Evolutionary conservation across 2,329 filamentous ascomycete species (phyloP).

Genomic region (Botryotinia narcissicola): DNA sequence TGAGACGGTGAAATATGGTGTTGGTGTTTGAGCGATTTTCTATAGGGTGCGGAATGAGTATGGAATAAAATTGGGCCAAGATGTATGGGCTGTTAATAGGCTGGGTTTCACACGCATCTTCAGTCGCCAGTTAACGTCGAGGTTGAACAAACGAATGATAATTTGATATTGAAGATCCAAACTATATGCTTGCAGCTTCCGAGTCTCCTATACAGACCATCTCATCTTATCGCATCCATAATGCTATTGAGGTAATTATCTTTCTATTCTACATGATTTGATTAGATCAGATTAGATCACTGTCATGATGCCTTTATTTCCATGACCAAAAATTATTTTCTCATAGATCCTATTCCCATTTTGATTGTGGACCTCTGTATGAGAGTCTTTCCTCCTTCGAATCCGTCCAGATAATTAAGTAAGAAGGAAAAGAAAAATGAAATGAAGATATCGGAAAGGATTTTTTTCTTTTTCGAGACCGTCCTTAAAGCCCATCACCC

Average conservation of each 20-base stretch:
- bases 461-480: conserved; percentile 9
- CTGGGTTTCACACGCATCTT: neutral
- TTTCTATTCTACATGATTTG: conserved; percentile 15
- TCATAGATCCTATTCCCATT: neutral
- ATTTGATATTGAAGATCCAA: conserved; percentile 3
- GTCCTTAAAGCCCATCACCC: neutral
- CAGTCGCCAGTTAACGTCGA: neutral
- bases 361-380: conserved; percentile 11
- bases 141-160: conserved; percentile 3
- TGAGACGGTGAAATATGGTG: neutral
- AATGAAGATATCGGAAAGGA: neutral
- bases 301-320: neutral
- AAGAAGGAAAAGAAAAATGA: neutral
- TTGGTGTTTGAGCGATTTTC: neutral
- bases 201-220: neutral
- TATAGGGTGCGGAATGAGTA: neutral
- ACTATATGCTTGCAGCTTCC: conserved; percentile 1
- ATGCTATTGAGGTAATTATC: conserved; percentile 3
- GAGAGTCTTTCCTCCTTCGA: conserved; percentile 9
- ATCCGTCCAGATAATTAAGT: neutral
- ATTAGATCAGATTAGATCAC: conserved; percentile 2
- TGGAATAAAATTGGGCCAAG: neutral
- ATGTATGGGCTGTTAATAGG: neutral
- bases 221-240: conserved; percentile 7
- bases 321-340: conserved; percentile 2